These are phyloP conservation scores for Blastocystis sp. DNA, from an alignment of 352 stramenopile genomes.

Conservation along the genomic window DNA sequence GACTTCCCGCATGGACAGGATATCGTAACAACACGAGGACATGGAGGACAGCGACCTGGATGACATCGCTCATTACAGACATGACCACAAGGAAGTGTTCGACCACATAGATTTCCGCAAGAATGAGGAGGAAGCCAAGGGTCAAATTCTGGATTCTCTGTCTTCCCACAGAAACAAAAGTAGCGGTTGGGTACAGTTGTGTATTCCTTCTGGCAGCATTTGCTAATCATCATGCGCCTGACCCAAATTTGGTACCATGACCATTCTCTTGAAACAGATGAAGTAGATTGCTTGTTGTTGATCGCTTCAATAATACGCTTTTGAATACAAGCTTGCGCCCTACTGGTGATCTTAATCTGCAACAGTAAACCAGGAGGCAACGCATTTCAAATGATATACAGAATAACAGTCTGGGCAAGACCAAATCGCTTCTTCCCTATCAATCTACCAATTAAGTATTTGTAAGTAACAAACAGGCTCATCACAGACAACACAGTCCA, in stretches of 20 bases:
- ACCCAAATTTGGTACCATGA: neutral
- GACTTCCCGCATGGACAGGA: constrained; percentile 39
- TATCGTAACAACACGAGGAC: constrained; percentile 28
- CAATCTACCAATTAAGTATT: neutral
- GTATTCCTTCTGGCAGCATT: neutral
- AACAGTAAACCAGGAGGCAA: neutral
- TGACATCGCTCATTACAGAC: constrained; percentile 55
- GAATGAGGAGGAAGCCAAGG: constrained; percentile 46
- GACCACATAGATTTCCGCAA: constrained; percentile 49
- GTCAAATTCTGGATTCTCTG: constrained; percentile 56
- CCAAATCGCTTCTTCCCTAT: constrained; percentile 3
- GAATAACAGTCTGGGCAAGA: constrained; percentile 30
- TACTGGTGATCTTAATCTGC: neutral
- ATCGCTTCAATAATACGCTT: constrained; percentile 34
- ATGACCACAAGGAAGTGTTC: constrained; percentile 42
- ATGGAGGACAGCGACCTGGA: constrained; percentile 26
- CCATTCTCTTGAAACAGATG: constrained; percentile 9
- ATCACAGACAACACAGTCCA: constrained; percentile 33
- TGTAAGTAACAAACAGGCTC: neutral
- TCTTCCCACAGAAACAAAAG: constrained; percentile 58
- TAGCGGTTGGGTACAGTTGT: constrained; percentile 4
- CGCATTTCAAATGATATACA: constrained; percentile 53
- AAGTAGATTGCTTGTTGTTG: constrained; percentile 46
- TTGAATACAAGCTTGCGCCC: constrained; percentile 49
- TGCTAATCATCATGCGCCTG: neutral